Conservation (phyloP, 768 basidiomycete genomes). For the Leccinum aurantiacum region DNA sequence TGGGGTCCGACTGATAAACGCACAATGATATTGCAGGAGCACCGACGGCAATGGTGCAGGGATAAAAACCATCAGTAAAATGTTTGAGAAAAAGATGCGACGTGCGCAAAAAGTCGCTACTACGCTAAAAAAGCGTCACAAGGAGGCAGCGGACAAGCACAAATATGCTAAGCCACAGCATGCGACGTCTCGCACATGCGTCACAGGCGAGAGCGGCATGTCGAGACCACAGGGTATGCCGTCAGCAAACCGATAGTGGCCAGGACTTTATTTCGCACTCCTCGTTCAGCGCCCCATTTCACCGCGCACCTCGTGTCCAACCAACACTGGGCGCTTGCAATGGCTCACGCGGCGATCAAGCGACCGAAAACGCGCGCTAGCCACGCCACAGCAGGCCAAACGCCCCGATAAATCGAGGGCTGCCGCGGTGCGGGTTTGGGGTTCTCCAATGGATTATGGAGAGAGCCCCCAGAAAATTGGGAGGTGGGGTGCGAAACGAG, state of each 20-base stretch:
- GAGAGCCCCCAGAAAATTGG: conserved; percentile 99
- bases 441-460: conserved; percentile 85
- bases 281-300: conserved; percentile 99
- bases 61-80: conserved; percentile 59
- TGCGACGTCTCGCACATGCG: conserved; percentile 54
- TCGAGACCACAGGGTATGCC: conserved; percentile 22
- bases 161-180: conserved; percentile 59
- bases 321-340: conserved; percentile 69
- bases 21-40: conserved; percentile 24
- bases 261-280: conserved; percentile 65
- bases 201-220: conserved; percentile 56
- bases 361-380: conserved; percentile 87
- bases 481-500: conserved; percentile 91
- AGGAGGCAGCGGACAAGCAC: conserved; percentile 55
- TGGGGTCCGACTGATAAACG: conserved; percentile 68
- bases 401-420: conserved; percentile 77
- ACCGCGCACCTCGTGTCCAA: conserved; percentile 89
- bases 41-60: conserved; percentile 41
- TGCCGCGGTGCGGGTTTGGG: conserved; percentile 87
- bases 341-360: conserved; percentile 85
- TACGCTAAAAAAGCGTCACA: conserved; percentile 44
- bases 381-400: conserved; percentile 78
- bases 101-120: conserved; percentile 30
- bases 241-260: conserved; percentile 22
- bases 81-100: conserved; percentile 35